Evolutionary conservation across 2,329 filamentous ascomycete genomes (phyloP), one percentile per base, ranked within the genome.

Genomic region (Xylaria digitata): DNA sequence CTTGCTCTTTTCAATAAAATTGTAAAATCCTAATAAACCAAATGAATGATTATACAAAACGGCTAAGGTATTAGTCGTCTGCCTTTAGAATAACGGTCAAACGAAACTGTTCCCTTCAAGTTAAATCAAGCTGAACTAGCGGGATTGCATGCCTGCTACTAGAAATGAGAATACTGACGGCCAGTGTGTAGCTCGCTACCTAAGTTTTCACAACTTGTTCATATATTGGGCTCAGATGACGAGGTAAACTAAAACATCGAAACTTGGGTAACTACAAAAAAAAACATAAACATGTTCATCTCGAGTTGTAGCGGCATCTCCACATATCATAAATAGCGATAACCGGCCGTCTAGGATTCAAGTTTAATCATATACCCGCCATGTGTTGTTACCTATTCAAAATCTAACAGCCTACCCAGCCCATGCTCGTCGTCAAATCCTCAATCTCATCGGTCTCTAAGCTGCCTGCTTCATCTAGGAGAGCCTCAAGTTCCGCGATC

Each of bases 401-500:
- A 34, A 32, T 46, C 57, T 74, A 77, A 62, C 75, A 77, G 7
- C 75, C 75, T 69, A 74, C 72, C 66, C 57, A 73, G 7, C 72
- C 70, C 59, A 76, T 46, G 52, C 74, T 71, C 8, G 54, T 71
- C 8, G 54, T 58, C 30, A 76, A 34, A 1, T 61, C 71, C 21
- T 69, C 64, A n/a, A 19, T 73, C 2, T 76, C 76, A 0, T 69
- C 67, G 0, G 67, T 68, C 15, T 70, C 63, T 15, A 72, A 56
- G 1, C 58, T 26, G 0, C 74, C 70, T 15, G 78, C 65, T 57
- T 81, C 80, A 15, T 79, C 76, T n/a, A 87, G 68, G 30, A 92
- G 75, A 65, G 88, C 84, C 78, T 93, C 89, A 72, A 96, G 86
- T 70, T 87, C 85, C 74, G 84, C 82, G 69, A 85, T 84, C 59